Evolutionary conservation across 2,329 filamentous ascomycete genomes (phyloP).

Genomic region (Metarhizium brunneum): DNA sequence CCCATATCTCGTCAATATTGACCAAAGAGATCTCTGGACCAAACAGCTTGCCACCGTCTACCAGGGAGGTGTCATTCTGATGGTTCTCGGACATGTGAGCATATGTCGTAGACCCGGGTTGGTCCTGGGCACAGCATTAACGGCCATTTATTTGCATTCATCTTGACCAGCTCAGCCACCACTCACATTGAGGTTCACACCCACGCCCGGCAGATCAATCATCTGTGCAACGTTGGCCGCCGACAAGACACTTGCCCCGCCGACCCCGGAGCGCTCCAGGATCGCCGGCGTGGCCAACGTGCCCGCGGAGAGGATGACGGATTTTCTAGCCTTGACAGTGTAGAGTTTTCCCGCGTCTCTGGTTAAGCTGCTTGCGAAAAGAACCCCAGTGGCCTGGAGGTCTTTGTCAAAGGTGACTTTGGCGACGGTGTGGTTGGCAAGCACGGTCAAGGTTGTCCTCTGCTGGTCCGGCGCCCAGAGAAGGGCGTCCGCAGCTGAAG

Average conservation of each 20-base stretch:
- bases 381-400: slow-evolving; percentile 2
- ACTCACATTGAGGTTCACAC: slow-evolving; percentile 14
- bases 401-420: slow-evolving; percentile 20
- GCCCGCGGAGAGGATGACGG: slow-evolving; percentile 11
- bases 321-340: slow-evolving; percentile 2
- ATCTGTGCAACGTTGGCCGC: slow-evolving; percentile 36
- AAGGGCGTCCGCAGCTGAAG: slow-evolving; percentile 13
- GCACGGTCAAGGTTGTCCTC: slow-evolving; percentile 20
- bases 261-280: slow-evolving; percentile 47
- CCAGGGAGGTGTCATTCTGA: slow-evolving; percentile 13
- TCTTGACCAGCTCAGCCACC: background rate
- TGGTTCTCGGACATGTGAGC: slow-evolving; percentile 10
- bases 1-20: slow-evolving; percentile 13
- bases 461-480: slow-evolving; percentile 24
- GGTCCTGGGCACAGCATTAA: slow-evolving; percentile 6
- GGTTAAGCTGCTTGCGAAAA: slow-evolving; percentile 24
- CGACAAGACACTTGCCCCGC: slow-evolving; percentile 34
- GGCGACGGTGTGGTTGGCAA: slow-evolving; percentile 20
- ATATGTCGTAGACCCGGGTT: slow-evolving; percentile 11
- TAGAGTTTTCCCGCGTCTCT: slow-evolving; percentile 31
- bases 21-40: slow-evolving; percentile 14
- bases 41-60: slow-evolving; percentile 11
- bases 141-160: background rate
- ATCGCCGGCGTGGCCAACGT: slow-evolving; percentile 19
- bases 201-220: slow-evolving; percentile 46